phyloP scores from a whole-genome alignment of 2,329 filamentous ascomycete species.

The Fusarium liriodendri region DNA sequence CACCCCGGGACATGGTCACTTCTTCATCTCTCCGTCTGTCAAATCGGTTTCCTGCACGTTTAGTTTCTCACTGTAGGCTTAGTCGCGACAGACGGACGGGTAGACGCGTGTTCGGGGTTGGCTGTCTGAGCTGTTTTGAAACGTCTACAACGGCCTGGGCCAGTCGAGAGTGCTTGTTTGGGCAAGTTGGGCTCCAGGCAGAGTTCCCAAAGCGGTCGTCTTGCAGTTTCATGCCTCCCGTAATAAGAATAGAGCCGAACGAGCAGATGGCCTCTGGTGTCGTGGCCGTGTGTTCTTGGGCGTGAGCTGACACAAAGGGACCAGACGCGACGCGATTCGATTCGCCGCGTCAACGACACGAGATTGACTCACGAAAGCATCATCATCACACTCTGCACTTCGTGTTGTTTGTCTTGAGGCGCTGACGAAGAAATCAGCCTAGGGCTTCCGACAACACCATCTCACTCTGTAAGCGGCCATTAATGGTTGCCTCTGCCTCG shows the following conservation, averaged over 20 bases:
- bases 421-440: slow-evolving; percentile 24
- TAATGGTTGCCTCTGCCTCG: slow-evolving; percentile 17
- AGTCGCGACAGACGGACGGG: slow-evolving; percentile 27
- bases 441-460: slow-evolving; percentile 10
- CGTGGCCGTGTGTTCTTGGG: slow-evolving; percentile 17
- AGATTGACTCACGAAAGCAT: slow-evolving; percentile 16
- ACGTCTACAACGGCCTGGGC: slow-evolving; percentile 29
- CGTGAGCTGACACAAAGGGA: slow-evolving; percentile 22
- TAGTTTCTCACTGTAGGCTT: slow-evolving; percentile 10
- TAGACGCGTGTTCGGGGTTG: slow-evolving; percentile 22
- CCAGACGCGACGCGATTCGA: slow-evolving; percentile 26
- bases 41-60: slow-evolving; percentile 46
- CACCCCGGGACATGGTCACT: slow-evolving; percentile 36
- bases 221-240: slow-evolving; percentile 26
- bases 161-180: slow-evolving; percentile 17
- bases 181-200: slow-evolving; percentile 4
- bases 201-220: slow-evolving; percentile 27
- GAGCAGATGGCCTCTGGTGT: slow-evolving; percentile 18
- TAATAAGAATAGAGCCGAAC: slow-evolving; percentile 31
- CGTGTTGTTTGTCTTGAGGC: not conserved
- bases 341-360: slow-evolving; percentile 18
- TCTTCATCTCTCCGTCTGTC: slow-evolving; percentile 41
- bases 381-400: slow-evolving; percentile 10
- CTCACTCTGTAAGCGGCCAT: slow-evolving; percentile 33
- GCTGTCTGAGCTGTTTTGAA: slow-evolving; percentile 31